A percentile compares a stretch with the other conserved stretches of the same genome.
Evolutionary conservation across 371 early-diverging fungal genomes (phyloP).

Genomic region (Syncephalastrum sp.): DNA sequence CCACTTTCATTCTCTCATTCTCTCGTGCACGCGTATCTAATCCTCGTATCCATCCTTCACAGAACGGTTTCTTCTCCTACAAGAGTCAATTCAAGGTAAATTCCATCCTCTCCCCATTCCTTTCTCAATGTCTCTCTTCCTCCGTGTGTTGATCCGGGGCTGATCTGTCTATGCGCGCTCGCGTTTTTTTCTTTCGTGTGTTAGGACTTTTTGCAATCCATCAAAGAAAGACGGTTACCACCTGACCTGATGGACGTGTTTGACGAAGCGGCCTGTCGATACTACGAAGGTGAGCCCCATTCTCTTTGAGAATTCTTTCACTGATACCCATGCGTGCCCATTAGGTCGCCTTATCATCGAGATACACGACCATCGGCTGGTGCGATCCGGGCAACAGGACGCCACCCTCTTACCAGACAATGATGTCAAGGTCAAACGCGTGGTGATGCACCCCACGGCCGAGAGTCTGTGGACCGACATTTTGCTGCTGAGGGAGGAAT

Average conservation of each 20-base stretch:
- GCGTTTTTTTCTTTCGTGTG: neutral
- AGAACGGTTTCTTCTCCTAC: constrained; percentile 66
- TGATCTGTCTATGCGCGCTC: neutral
- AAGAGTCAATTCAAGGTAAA: constrained; percentile 62
- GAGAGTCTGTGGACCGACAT: constrained; percentile 65
- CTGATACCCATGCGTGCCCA: neutral
- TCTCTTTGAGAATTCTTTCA: neutral
- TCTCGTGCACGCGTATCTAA: neutral
- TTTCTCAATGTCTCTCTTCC: too few species aligned
- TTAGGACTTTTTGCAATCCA: constrained; percentile 56
- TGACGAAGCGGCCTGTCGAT: constrained; percentile 56
- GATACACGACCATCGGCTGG: constrained; percentile 53
- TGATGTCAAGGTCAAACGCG: constrained; percentile 31
- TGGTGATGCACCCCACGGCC: constrained; percentile 55
- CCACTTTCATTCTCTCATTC: neutral
- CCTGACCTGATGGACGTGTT: constrained; percentile 61
- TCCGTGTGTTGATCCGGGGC: neutral
- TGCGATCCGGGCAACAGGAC: constrained; percentile 10
- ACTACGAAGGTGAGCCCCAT: constrained; percentile 48
- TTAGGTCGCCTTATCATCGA: constrained; percentile 59
- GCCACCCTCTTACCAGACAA: constrained; percentile 7
- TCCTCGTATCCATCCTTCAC: neutral
- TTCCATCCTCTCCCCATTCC: neutral
- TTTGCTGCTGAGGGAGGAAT: constrained; percentile 54
- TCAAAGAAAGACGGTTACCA: constrained; percentile 55